Evolutionary conservation across 2,329 filamentous ascomycete genomes (phyloP), one percentile per base, ranked within the genome.

Genomic region (Ophiostoma montium): DNA sequence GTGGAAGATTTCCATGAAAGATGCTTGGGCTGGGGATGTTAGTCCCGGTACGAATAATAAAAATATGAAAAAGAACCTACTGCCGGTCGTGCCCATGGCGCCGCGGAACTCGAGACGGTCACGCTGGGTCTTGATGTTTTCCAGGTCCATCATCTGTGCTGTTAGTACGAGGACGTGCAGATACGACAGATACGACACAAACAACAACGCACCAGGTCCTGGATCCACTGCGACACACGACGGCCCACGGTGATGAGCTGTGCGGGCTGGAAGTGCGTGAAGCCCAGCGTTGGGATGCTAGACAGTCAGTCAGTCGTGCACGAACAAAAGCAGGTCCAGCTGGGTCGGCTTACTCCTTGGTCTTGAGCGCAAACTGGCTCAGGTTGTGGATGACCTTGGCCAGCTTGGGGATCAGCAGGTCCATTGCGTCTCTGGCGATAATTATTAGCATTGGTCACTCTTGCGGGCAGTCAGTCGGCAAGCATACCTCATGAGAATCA

Each of bases 341-440:
- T 6, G 13, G n/a, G 23, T 27, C 23, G 4, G 41, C 50, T 2
- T 31, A 52, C 50, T 48, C 53, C 42, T 55, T 55, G 33, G 39
- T 48, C 61, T 88, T 62, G 52, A 81, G 62, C 5, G 87, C 83
- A 62, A 94, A 92, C 31, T 71, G 63, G 21, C 75, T 71, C 27
- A 95, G 71, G 64, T 88, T 88, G 54, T 76, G 68, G 55, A 94
- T 82, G 49, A 88, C 82, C 57, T 80, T 86, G 47, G 86, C 86
- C 7, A 94, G 66, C 65, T 89, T 94, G 33, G 78, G 78, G 9
- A 84, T 68, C 4, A 94, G 63, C n/a, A 94, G 67, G 57, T 90
- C 78, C 50, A 94, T 68, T 6, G 78, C 87, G 52, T 87, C 77
- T 21, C 79, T 51, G 7, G 7, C 10, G 10, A n/a, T n/a, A n/a